Evolutionary conservation across 768 basidiomycete species (phyloP), one percentile per base, ranked within the genome.

Genomic region (Leccinum aurantiacum): DNA sequence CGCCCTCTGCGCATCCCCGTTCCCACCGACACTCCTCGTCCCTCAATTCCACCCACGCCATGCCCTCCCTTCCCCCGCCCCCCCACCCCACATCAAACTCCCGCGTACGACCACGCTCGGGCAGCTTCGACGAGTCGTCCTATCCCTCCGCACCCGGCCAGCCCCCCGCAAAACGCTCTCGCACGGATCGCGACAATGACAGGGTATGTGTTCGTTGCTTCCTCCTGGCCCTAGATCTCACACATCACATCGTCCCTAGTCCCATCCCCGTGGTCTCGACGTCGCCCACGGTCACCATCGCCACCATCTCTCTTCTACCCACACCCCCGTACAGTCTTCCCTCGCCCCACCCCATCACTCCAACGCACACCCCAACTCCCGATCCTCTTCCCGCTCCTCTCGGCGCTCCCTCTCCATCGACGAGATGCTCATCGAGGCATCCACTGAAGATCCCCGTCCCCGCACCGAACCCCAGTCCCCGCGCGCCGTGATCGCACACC

Each of bases 101-200:
- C n/a, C 41, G 79, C 8, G 75, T 81, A 31, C 70, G 82, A 29
- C 81, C 78, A 6, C 74, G 82, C 58, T 77, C 79, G 1, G 78
- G 73, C 52, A 80, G 78, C 65, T 63, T 78, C 27, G 82, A 81
- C 53, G 75, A 75, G 17, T 58, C 74, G 9, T 58, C 67, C 75
- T 44, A 44, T 44, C 9, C n/a, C n/a, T 8, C 41, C 41, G 41
- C 41, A 9, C 17, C 41, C 11, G 75, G 69, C 0, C 79, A 79
- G 31, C 84, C 83, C 0, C 85, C 86, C 6, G 46, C 73, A 31
- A 87, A 87, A 69, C 78, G 80, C 33, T 61, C 75, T 0, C 76
- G 83, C 35, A 68, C 65, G 41, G 80, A 77, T 13, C 77, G 75
- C 58, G 76, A 76, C 47, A 70, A 74, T 49, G 69, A 73, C 53